Conservation (phyloP, 768 basidiomycete species). For the Pulveroboletus sp. region DNA sequence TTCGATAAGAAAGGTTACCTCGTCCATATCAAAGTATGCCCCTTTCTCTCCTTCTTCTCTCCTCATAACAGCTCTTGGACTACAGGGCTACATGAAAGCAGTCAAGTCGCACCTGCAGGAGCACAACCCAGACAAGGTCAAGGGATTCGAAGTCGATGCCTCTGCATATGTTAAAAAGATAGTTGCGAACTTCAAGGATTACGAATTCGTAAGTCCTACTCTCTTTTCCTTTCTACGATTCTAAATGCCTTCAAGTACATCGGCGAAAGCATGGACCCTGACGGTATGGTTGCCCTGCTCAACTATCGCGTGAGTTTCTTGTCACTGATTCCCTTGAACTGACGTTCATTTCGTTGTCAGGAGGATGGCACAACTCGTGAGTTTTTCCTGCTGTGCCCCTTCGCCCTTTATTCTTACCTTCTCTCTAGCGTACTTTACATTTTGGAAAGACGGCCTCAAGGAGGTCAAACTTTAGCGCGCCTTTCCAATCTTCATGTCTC, state of each 20-base stretch:
- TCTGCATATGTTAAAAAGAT: slow-evolving; percentile 80
- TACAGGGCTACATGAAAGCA: slow-evolving; percentile 88
- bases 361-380: slow-evolving; percentile 79
- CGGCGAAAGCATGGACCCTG: slow-evolving; percentile 73
- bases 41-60: neutral
- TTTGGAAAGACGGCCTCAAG: slow-evolving; percentile 96
- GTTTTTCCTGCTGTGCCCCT: slow-evolving; percentile 22
- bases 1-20: slow-evolving; percentile 93
- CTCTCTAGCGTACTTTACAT: slow-evolving; percentile 74
- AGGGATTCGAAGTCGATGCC: slow-evolving; percentile 80
- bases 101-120: slow-evolving; percentile 64
- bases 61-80: neutral
- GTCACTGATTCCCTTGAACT: neutral
- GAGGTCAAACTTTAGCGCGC: slow-evolving; percentile 57
- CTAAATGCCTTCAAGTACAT: slow-evolving; percentile 46
- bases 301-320: slow-evolving; percentile 74
- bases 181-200: slow-evolving; percentile 86
- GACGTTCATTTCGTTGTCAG: slow-evolving; percentile 32
- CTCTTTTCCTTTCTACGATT: too few relatives aligned
- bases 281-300: slow-evolving; percentile 91
- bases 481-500: neutral
- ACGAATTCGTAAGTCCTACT: slow-evolving; percentile 68
- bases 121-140: slow-evolving; percentile 54
- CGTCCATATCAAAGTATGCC: slow-evolving; percentile 66
- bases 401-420: slow-evolving; percentile 5